A percentile compares a stretch with the other conserved stretches of the same genome.
Conservation (phyloP, 2,329 filamentous ascomycete genomes). For the Westerdykella ornata region DNA sequence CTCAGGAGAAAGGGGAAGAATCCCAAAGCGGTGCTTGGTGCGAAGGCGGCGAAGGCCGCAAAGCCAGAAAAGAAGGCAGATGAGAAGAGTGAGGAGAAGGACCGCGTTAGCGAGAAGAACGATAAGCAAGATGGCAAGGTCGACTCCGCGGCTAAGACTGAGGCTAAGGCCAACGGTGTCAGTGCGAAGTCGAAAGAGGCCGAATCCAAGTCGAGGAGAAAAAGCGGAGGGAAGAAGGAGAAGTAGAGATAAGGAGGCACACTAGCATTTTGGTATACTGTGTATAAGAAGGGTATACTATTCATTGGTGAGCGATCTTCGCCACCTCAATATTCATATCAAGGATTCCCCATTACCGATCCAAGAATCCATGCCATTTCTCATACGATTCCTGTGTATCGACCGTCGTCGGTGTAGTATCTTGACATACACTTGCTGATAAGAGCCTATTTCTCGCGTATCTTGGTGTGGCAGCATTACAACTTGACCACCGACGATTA, state of each 20-base stretch:
- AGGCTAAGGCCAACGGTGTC: conserved; percentile 5
- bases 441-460: no score
- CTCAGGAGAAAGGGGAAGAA: conserved; percentile 45
- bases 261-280: no score
- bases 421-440: no score
- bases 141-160: conserved; percentile 7
- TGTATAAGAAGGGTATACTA: no score
- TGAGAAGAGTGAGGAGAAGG: conserved; percentile 13
- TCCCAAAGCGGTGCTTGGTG: conserved; percentile 33
- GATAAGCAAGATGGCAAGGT: conserved; percentile 2
- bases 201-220: conserved; percentile 11
- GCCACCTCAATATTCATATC: no score
- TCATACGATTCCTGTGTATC: no score
- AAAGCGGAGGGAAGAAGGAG: conserved; percentile 10
- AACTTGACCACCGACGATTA: no score
- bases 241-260: conserved; percentile 1
- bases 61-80: conserved; percentile 20
- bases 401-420: no score
- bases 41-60: conserved; percentile 3
- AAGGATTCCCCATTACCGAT: no score
- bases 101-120: conserved; percentile 4
- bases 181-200: conserved; percentile 9
- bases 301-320: no score
- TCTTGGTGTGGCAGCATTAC: no score
- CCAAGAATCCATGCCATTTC: no score